These are phyloP conservation scores for Colletotrichum sp. DNA, from an alignment of 2,329 filamentous ascomycete genomes.

Conservation along the genomic window DNA sequence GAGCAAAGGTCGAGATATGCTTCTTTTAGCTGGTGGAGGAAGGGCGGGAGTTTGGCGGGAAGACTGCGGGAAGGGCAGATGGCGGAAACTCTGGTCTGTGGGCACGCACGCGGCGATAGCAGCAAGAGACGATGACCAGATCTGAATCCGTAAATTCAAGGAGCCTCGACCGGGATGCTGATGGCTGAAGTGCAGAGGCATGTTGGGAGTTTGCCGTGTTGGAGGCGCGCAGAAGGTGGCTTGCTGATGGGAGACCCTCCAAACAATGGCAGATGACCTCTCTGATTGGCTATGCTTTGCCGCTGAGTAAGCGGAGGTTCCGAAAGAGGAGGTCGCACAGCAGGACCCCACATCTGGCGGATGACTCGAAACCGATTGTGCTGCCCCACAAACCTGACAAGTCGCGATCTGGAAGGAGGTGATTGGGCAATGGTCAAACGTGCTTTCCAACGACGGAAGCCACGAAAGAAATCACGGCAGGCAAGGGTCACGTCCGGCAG, in stretches of 20 bases:
- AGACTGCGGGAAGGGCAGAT: background rate
- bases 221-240: background rate
- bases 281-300: background rate
- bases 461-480: background rate
- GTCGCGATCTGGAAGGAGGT: background rate
- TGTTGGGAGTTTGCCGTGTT: background rate
- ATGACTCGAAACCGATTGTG: slow-evolving; percentile 1
- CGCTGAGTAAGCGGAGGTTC: background rate
- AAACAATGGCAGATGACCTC: background rate
- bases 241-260: background rate
- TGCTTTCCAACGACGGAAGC: background rate
- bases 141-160: background rate
- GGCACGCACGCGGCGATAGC: background rate
- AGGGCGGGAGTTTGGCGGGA: background rate
- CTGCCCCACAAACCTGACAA: slow-evolving; percentile 5
- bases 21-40: background rate
- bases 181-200: background rate
- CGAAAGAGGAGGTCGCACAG: background rate
- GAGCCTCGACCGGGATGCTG: background rate
- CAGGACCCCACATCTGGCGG: background rate
- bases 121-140: background rate
- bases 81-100: background rate
- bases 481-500: background rate
- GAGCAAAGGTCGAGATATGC: background rate
- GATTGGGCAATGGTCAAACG: background rate